phyloP scores from a whole-genome alignment of 176 grass and related monocot genomes.

The Aegilops longissima region DNA sequence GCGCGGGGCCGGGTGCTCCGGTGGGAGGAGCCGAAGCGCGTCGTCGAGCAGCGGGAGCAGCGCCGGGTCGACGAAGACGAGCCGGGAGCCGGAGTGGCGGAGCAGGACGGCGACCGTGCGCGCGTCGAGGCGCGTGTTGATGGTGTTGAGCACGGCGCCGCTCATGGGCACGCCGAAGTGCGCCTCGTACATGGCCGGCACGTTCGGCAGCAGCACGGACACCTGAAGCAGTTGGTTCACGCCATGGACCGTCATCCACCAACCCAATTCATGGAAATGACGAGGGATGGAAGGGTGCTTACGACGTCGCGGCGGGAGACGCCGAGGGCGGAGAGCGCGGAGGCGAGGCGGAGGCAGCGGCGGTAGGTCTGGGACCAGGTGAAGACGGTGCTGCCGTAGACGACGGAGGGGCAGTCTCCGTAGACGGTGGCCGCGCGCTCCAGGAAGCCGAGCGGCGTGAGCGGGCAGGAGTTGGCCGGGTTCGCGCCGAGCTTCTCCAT shows the following conservation, averaged over 20 bases:
- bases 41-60: slow-evolving; percentile 41
- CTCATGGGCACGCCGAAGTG: slow-evolving; percentile 95
- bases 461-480: slow-evolving; percentile 58
- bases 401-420: slow-evolving; percentile 31
- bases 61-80: slow-evolving; percentile 62
- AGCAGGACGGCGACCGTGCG: slow-evolving; percentile 74
- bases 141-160: slow-evolving; percentile 82
- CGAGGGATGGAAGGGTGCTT: too few relatives aligned
- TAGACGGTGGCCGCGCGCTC: slow-evolving; percentile 65
- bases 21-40: slow-evolving; percentile 47
- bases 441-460: slow-evolving; percentile 69
- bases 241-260: too few relatives aligned
- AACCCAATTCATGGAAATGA: too few relatives aligned
- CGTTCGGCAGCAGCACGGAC: too few relatives aligned
- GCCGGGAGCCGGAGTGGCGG: slow-evolving; percentile 58
- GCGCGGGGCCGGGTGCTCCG: slow-evolving; percentile 33
- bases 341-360: too few relatives aligned
- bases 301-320: too few relatives aligned
- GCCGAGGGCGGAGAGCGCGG: too few relatives aligned
- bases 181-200: slow-evolving; percentile 31
- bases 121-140: slow-evolving; percentile 88
- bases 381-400: too few relatives aligned
- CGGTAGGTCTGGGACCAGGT: too few relatives aligned
- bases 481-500: slow-evolving; percentile 25
- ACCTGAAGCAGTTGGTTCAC: too few relatives aligned